Evolutionary conservation across 2,329 filamentous ascomycete genomes (phyloP).

Genomic region (Penicillium corylophilum): DNA sequence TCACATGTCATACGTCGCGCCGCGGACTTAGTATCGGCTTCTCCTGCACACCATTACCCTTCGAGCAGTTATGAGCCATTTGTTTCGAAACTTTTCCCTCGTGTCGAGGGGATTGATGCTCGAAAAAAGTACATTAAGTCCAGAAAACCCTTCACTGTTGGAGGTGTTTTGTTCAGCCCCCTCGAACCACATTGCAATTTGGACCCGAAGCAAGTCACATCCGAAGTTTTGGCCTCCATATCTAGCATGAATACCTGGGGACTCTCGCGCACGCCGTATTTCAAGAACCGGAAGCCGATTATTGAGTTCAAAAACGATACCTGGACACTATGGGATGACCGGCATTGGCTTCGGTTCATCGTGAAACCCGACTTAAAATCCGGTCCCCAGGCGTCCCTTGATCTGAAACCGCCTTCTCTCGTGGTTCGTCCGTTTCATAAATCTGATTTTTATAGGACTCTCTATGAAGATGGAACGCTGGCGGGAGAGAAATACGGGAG

Average conservation of each 20-base stretch:
- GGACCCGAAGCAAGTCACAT: neutral
- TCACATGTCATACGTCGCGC: constrained; percentile 46
- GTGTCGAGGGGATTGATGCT: neutral
- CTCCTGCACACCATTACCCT: constrained; percentile 40
- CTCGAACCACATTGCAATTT: constrained; percentile 13
- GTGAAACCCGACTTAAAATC: constrained; percentile 21
- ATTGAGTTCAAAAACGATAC: neutral
- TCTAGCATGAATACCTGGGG: constrained; percentile 33
- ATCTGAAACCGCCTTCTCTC: constrained; percentile 1
- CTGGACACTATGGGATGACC: constrained; percentile 53
- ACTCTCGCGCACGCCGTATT: constrained; percentile 40
- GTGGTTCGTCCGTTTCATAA: constrained; percentile 44
- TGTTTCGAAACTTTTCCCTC: constrained; percentile 44
- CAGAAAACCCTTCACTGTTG: constrained; percentile 49
- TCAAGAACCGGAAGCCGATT: constrained; percentile 26
- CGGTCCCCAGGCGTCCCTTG: no score
- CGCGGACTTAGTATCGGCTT: constrained; percentile 51
- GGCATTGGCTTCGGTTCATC: constrained; percentile 55
- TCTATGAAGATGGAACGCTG: constrained; percentile 6
- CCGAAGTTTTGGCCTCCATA: neutral
- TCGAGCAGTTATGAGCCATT: constrained; percentile 45
- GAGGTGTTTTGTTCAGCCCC: constrained; percentile 51
- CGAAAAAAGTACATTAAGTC: constrained; percentile 16
- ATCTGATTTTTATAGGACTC: constrained; percentile 30
- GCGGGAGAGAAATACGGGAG: neutral